Evolutionary conservation across 768 basidiomycete genomes (phyloP), one percentile per base, ranked within the genome.

Genomic region (Pisolithus orientalis): DNA sequence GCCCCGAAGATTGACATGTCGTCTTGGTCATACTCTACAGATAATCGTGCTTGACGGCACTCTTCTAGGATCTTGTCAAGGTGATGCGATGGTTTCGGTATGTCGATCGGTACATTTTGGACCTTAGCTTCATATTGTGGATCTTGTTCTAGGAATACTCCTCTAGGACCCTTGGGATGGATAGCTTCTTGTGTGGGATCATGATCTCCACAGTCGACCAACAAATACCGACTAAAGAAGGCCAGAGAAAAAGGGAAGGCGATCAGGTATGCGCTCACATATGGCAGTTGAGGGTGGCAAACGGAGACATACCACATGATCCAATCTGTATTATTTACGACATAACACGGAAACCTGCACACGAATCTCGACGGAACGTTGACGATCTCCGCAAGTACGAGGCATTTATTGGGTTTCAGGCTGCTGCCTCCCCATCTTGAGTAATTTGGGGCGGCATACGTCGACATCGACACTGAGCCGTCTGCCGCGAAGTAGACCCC

Each of bases 401-500:
- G 74, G 43, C 83, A 82, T 45, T 70, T 72, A 0, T 65, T 66
- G 14, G 82, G 77, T 2, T 61, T 53, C 6, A 77, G 71, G 32
- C 62, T 67, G 56, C 82, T 82, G 58, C 80, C 80, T 42, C 62
- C 64, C 84, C 84, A 85, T 34, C 42, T 0, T 6, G 64, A 53
- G n/a, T 68, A 51, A 27, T 58, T 60, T 54, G 62, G 50, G 2
- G 34, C 34, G 0, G 79, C 73, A 57, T 82, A 84, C 14, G 43
- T 25, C 0, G 69, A 61, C 66, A 78, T 74, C 0, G 83, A 84
- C 1, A 75, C 59, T 1, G 42, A 51, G 4, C 74, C 82, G 31
- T 86, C 82, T 58, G 79, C 82, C 4, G 82, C 79, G 46, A 85
- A 79, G 59, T 87, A 88, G 1, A 87, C 83, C 4, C 85, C 83